Base-by-base conservation (phyloP, 768 basidiomycete genomes). In the Suillus weaverae region DNA sequence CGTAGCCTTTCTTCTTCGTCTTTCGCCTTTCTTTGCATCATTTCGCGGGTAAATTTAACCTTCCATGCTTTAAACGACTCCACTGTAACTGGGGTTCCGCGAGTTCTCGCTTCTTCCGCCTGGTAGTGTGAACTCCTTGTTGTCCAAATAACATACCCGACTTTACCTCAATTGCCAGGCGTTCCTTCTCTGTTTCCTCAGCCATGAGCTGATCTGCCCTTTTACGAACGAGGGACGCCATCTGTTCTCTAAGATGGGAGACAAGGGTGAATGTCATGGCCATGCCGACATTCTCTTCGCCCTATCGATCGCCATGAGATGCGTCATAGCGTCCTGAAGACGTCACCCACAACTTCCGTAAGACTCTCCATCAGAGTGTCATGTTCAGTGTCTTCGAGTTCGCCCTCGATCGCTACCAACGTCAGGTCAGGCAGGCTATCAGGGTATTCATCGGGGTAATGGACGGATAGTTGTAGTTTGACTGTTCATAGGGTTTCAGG, bases 211-310 rank as follows among this genome's bases (percentile, higher is more conserved):
- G 82, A 63, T 87, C 87, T 22, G 80, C 81, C 67, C 93, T 85
- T 51, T 77, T 71, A 44, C 83, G 84, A 41, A 94, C 85, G 32
- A 96, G 78, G 20, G 73, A 71, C 5, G 88, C 85, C 18, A 98
- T 79, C 59, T 86, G 82, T 76, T 98, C 95, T 68, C 91, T 84
- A 53, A 97, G 84, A 70, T 91, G 89, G 0, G 92, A 90, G 13
- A 95, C 89, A 20, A 99, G 82, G 0, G 97, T 95, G 73, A 97
- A 99, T 20, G 95, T 96, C 95, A 99, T 98, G 3, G 97, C 95
- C 90, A 96, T 96, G 50, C 94, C 94, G 26, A 94, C 71, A 74
- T 92, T 95, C 72, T 95, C 94, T 72, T 90, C 85, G 62, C 91
- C 92, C 90, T 92, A 56, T 44, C 30, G 39, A 35, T 41, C 56